Evolutionary conservation across 768 basidiomycete species (phyloP).

Genomic region (Tulasnella sp.): DNA sequence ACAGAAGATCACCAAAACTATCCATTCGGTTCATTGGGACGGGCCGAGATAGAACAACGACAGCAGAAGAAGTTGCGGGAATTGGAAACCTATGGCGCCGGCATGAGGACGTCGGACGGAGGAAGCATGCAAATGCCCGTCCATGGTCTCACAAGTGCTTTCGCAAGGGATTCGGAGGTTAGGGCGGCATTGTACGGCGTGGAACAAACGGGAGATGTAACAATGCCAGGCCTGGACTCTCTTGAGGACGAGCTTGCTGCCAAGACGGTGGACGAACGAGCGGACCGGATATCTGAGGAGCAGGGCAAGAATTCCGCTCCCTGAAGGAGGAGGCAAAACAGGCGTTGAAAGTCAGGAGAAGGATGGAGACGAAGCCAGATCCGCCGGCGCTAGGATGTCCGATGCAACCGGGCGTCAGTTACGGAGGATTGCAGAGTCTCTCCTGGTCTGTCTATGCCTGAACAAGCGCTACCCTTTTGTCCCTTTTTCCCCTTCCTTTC

Average conservation of each 20-base stretch:
- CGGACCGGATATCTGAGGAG: neutral
- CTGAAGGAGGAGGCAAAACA: constrained; percentile 9
- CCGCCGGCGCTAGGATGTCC: constrained; percentile 1
- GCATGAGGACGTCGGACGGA: constrained; percentile 2
- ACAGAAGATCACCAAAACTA: neutral
- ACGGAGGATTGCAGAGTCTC: neutral
- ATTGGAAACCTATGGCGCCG: neutral
- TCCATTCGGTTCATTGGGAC: neutral
- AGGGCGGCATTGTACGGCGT: constrained; percentile 21
- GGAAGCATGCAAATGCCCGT: neutral
- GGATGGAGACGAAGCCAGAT: constrained; percentile 2
- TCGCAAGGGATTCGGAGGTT: neutral
- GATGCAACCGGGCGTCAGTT: constrained; percentile 8
- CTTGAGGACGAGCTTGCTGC: constrained; percentile 22
- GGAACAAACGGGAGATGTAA: neutral
- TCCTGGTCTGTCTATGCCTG: constrained; percentile 4
- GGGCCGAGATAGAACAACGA: neutral
- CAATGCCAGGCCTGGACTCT: constrained; percentile 17
- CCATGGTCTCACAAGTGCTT: neutral
- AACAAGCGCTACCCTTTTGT: constrained; percentile 1
- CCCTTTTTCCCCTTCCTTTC: neutral
- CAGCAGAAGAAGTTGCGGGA: neutral
- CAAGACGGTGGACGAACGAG: neutral
- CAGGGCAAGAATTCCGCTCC: neutral
- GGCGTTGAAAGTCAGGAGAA: neutral